Base-by-base conservation (phyloP, 2,329 filamentous ascomycete species). In the Aureobasidium lini region DNA sequence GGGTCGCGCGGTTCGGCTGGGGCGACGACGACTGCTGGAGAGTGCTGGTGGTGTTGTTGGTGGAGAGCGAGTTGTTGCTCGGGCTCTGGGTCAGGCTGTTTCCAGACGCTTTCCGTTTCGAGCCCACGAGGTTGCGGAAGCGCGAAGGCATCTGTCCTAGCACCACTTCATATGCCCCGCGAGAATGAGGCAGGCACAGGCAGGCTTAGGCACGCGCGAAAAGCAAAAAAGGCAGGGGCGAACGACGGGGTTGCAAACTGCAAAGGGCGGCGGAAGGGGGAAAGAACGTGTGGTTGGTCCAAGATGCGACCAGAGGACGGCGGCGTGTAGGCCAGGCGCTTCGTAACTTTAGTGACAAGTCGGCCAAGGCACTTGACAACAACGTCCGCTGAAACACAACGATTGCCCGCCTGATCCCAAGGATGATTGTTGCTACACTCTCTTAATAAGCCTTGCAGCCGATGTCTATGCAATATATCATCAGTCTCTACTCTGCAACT, bases 41-140 rank as follows among this genome's bases (percentile, higher is more conserved):
- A 66, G 63, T 63, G 62, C 44, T 60, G 63, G 70, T 56, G 40
- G 62, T 61, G 48, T 57, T 61, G 52, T 56, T 44, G 60, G 57
- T 60, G 57, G 61, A 53, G 60, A 62, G 61, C 59, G 72, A 71
- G 50, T 72, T 71, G 61, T 73, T 71, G 61, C 73, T 70, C 65
- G 71, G 72, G 62, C 71, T 71, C 64, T 67, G 69, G 65, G 64
- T 70, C 63, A 69, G 73, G 72, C 73, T 78, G 72, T 78, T 80
- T 67, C 79, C 79, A 62, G 86, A 87, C 80, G 54, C 36, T 49
- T 85, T 88, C 76, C 88, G 86, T 83, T 88, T 89, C 77, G 86
- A 87, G 80, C 89, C 88, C 77, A 88, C 86, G 78, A 90, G 82
- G 81, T 83, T 83, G 81, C 89, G 88, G 75, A 90, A 84, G 76